These are phyloP conservation scores for Lojkania enalia DNA, from an alignment of 2,329 filamentous ascomycete species.

Conservation along the genomic window DNA sequence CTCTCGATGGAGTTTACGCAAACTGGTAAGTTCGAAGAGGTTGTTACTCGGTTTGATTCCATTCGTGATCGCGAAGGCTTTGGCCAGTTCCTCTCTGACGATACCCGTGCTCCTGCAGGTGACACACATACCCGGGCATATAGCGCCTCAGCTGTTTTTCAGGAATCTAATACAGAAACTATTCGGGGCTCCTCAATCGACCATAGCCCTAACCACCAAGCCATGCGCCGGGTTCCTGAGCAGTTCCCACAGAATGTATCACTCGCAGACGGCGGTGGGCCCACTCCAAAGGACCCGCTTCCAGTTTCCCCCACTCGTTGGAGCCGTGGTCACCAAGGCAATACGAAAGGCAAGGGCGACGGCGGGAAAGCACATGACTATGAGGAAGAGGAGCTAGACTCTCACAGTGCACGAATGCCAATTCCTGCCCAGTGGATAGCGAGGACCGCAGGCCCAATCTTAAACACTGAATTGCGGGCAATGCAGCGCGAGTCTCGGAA, in stretches of 20 bases:
- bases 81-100: conserved; percentile 20
- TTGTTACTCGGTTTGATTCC: conserved; percentile 26
- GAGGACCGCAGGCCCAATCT: conserved; percentile 16
- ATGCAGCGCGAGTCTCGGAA: conserved; percentile 26
- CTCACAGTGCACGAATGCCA: conserved; percentile 29
- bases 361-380: no score
- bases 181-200: conserved; percentile 6
- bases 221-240: no score
- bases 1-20: conserved; percentile 24
- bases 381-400: no score
- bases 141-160: conserved; percentile 3
- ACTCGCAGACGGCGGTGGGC: no score
- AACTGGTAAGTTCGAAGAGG: conserved; percentile 32
- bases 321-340: no score
- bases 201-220: no score
- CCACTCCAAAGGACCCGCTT: no score
- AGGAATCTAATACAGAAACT: conserved; percentile 12
- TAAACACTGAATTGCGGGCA: conserved; percentile 29
- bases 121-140: conserved; percentile 2
- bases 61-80: conserved; percentile 14
- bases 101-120: conserved; percentile 5
- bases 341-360: no score
- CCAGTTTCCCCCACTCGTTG: no score
- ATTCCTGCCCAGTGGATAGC: conserved; percentile 32
- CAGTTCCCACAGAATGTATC: no score